Conservation (phyloP, 768 basidiomycete species). For the Pleurotus cornucopiae region DNA sequence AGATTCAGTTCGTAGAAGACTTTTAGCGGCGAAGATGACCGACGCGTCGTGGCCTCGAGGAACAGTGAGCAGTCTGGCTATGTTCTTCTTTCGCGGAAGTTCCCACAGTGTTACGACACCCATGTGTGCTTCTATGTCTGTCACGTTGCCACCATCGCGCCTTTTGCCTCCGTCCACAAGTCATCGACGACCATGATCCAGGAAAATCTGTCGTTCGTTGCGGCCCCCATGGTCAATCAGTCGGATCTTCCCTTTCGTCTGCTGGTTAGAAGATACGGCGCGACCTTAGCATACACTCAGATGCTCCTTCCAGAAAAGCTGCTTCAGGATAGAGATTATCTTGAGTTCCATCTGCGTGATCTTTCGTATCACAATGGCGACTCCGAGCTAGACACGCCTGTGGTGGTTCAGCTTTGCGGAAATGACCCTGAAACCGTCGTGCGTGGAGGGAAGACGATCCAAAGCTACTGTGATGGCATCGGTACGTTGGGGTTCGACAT, state of each 20-base stretch:
- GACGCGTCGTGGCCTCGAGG: too few species aligned
- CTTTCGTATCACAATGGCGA: conserved; percentile 29
- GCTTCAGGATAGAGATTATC: conserved; percentile 59
- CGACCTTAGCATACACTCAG: conserved; percentile 70
- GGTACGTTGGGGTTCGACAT: conserved; percentile 34
- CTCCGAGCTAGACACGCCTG: conserved; percentile 32
- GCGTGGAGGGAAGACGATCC: conserved; percentile 54
- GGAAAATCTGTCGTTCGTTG: conserved; percentile 36
- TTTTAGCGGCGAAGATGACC: too few species aligned
- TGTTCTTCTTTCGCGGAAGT: too few species aligned
- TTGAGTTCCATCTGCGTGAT: conserved; percentile 59
- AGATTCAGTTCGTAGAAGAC: too few species aligned
- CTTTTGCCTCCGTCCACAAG: neutral
- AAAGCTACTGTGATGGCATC: conserved; percentile 62
- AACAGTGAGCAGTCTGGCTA: too few species aligned
- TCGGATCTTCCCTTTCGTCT: conserved; percentile 46
- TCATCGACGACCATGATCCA: neutral
- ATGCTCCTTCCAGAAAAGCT: conserved; percentile 68
- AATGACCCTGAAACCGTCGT: conserved; percentile 63
- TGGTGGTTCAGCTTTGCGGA: conserved; percentile 73
- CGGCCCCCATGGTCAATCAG: conserved; percentile 79
- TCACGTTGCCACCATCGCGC: neutral
- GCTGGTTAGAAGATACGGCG: conserved; percentile 37
- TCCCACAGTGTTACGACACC: too few species aligned
- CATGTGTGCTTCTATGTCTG: neutral